Evolutionary conservation across 768 basidiomycete species (phyloP), one percentile per base, ranked within the genome.

Genomic region (Fibroporia radiculosa): DNA sequence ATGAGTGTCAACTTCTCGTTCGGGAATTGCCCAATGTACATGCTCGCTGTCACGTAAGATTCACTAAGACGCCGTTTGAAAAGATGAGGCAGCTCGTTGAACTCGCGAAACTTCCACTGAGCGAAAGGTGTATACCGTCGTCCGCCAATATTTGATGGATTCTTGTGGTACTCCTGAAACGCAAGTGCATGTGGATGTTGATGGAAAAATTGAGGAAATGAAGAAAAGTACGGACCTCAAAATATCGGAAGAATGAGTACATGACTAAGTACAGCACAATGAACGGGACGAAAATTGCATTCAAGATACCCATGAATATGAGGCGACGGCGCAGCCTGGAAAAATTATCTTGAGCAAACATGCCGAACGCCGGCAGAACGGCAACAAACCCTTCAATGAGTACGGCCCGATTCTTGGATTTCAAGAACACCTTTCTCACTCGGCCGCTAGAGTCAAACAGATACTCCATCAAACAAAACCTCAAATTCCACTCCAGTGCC

Each of bases 231-330:
- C 80, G 41, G 38, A 92, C 96, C 74, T 99, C 96, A 50, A 99
- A 99, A 62, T 99, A 99, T 3, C 95, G 87, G 73, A 99, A 99
- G 74, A 99, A 99, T 1, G 93, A 98, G 62, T 96, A 99, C 82
- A 98, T 89, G 31, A 98, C 65, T 33, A 97, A 78, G 63, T 99
- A 99, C 14, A 93, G 68, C 25, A 98, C 88, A 56, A 99, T 98
- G 67, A 98, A 95, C 0, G 96, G 96, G 1, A 88, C 90, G 53
- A 98, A 95, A 8, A 93, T 78, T 2, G 90, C 93, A 54, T 99
- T 99, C 44, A 99, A 62, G 42, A 96, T 80, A 11, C 92, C 96
- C 88, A 98, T 95, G 62, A 99, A 95, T 48, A 97, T 82, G 60
- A 99, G 88, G 2, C 96, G 78, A 45, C 89, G 72, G 51, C 72